Base-by-base conservation (phyloP, 352 stramenopile genomes). In the Globisporangium lucens region DNA sequence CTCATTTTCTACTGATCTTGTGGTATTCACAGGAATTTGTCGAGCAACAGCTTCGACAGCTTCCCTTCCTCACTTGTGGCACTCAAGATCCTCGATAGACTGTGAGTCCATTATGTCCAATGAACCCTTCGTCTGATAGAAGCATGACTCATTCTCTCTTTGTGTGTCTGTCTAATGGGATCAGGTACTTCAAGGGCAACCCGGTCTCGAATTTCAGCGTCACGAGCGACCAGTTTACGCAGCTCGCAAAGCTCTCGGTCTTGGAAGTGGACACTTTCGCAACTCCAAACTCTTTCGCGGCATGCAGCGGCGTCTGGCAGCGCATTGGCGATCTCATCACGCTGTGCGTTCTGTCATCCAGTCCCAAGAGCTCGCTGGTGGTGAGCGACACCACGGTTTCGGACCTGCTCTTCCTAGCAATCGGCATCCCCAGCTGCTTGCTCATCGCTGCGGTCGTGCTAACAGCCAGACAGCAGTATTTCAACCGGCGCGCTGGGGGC, bases 151-250 rank as follows among this genome's bases (percentile, higher is more conserved):
- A 30, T 22, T 30, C 22, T 55, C 49, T 17, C n/a, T 55, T 15
- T 61, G 1, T 30, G 17, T 61, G 5, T 22, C 24, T 51, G 24
- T 36, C 29, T 52, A 22, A 61, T 49, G 41, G 20, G 33, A 38
- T 8, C 24, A 66, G 60, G 24, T 30, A 66, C 24, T 27, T 66
- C 29, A 29, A 4, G 20, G 13, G 36, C 55, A 56, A 61, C n/a
- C 68, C 68, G 3, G 67, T 73, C 38, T 58, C 56, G 20, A 73
- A 73, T 10, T 56, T 56, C 27, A 70, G 55, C n/a, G 43, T 73
- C 56, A 61, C 46, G 20, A 33, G 41, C 27, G 57, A 66, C 4
- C 24, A 66, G 36, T 73, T 73, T 29, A 27, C 43, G 2, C 38
- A 43, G 29, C 62, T 73, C 41, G 15, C 47, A 2, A 36, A 61